Conservation (phyloP, 108 stramenopile genomes). For the Conticribra guillardii region DNA sequence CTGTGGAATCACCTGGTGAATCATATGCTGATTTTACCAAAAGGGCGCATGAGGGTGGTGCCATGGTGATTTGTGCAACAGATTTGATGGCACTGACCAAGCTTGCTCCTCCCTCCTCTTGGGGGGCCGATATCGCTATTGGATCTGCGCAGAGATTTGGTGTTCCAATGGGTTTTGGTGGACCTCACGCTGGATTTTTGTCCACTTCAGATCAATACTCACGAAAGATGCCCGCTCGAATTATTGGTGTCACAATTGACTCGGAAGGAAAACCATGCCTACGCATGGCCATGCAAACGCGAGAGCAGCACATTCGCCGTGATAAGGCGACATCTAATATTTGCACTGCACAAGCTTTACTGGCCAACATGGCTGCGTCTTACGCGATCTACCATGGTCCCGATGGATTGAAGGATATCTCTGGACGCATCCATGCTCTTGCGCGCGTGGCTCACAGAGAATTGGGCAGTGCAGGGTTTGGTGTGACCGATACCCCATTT, state of each 20-base stretch:
- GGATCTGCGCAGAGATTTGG: conserved; percentile 98
- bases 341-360: conserved; percentile 98
- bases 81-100: conserved; percentile 95
- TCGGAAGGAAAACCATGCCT: conserved; percentile 91
- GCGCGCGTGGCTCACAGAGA: conserved; percentile 85
- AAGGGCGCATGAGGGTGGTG: conserved; percentile 77
- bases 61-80: conserved; percentile 94
- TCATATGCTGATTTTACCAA: conserved; percentile 78
- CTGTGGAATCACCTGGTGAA: conserved; percentile 81
- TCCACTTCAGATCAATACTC: conserved; percentile 91
- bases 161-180: conserved; percentile 99
- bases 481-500: conserved; percentile 69
- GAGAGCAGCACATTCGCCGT: conserved; percentile 97
- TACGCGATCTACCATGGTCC: conserved; percentile 99
- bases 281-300: conserved; percentile 99
- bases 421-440: conserved; percentile 86
- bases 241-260: conserved; percentile 97
- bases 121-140: conserved; percentile 98
- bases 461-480: conserved; percentile 75
- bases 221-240: conserved; percentile 98
- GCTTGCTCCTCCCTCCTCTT: conserved; percentile 88
- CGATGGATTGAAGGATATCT: conserved; percentile 91
- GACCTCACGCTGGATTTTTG: conserved; percentile 98
- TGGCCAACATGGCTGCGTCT: conserved; percentile 99
- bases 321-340: conserved; percentile 99